phyloP scores from a whole-genome alignment of 2,329 filamentous ascomycete genomes.

The Diplodia scrobiculata region DNA sequence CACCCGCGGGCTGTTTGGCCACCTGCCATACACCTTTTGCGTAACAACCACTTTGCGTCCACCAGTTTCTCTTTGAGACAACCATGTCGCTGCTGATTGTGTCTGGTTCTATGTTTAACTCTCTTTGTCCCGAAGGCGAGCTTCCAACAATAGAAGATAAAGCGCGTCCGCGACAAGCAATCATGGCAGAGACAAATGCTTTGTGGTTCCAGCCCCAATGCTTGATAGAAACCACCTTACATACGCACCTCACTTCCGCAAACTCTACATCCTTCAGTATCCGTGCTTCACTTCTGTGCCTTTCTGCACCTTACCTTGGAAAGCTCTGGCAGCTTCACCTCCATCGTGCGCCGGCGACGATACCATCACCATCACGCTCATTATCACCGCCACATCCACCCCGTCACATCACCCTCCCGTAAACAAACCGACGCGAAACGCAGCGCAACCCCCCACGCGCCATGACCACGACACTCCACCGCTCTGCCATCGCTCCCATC shows the following conservation, averaged over 20 bases:
- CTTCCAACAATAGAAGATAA: constrained; percentile 3
- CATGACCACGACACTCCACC: background rate
- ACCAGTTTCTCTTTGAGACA: background rate
- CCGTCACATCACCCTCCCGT: too few relatives aligned
- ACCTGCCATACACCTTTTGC: background rate
- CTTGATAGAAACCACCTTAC: background rate
- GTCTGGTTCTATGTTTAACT: background rate
- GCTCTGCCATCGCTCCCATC: background rate
- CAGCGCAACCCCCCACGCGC: background rate
- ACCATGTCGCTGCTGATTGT: background rate
- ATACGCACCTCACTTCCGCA: background rate
- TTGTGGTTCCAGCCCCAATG: background rate
- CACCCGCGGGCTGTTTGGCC: background rate
- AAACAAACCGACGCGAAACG: too few relatives aligned
- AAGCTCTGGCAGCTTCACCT: constrained; percentile 25
- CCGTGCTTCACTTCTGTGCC: background rate
- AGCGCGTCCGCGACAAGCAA: background rate
- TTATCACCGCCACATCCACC: too few relatives aligned
- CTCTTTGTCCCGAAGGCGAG: background rate
- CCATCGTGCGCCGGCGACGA: background rate
- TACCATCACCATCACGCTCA: background rate
- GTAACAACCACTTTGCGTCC: background rate
- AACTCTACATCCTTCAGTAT: background rate
- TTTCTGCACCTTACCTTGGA: background rate
- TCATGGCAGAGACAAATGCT: background rate